These are phyloP conservation scores for Russula earlei DNA, from an alignment of 768 basidiomycete species.

Conservation along the genomic window DNA sequence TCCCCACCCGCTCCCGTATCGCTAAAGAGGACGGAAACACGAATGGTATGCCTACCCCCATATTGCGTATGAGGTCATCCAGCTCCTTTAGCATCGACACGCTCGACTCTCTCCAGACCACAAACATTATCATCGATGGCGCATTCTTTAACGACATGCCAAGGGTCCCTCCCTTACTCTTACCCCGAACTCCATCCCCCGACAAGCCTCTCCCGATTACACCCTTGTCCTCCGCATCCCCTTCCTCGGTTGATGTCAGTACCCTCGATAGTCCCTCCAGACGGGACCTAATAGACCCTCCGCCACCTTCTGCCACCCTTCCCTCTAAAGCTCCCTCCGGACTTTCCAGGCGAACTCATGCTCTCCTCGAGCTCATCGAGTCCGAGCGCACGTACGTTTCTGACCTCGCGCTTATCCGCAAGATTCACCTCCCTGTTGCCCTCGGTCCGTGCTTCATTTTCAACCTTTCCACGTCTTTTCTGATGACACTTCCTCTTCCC, in stretches of 20 bases:
- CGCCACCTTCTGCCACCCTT: slow-evolving; percentile 12
- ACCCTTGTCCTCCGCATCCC: slow-evolving; percentile 21
- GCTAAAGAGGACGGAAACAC: slow-evolving; percentile 6
- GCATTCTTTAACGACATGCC: slow-evolving; percentile 18
- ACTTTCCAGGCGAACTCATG: slow-evolving; percentile 63
- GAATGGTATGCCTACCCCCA: slow-evolving; percentile 20
- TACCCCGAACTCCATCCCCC: slow-evolving; percentile 22
- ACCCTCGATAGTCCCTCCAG: slow-evolving; percentile 8
- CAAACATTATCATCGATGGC: slow-evolving; percentile 14
- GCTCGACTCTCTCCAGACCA: too few species aligned
- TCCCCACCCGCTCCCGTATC: slow-evolving; percentile 22
- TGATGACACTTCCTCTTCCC: neutral
- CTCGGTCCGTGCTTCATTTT: slow-evolving; percentile 40
- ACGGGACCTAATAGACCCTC: slow-evolving; percentile 9
- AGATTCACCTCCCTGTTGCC: slow-evolving; percentile 72
- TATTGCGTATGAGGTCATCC: slow-evolving; percentile 24
- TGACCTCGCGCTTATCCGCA: slow-evolving; percentile 71
- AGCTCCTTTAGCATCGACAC: slow-evolving; percentile 22
- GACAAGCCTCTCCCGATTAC: slow-evolving; percentile 29
- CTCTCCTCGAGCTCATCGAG: slow-evolving; percentile 65
- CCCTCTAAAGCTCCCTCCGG: slow-evolving; percentile 10
- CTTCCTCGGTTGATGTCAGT: slow-evolving; percentile 14
- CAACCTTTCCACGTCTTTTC: neutral
- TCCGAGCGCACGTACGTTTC: slow-evolving; percentile 76
- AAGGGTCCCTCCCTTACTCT: slow-evolving; percentile 1